Conservation (phyloP, 139 green algal genomes). For the Limnomonas spitsbergensis region DNA sequence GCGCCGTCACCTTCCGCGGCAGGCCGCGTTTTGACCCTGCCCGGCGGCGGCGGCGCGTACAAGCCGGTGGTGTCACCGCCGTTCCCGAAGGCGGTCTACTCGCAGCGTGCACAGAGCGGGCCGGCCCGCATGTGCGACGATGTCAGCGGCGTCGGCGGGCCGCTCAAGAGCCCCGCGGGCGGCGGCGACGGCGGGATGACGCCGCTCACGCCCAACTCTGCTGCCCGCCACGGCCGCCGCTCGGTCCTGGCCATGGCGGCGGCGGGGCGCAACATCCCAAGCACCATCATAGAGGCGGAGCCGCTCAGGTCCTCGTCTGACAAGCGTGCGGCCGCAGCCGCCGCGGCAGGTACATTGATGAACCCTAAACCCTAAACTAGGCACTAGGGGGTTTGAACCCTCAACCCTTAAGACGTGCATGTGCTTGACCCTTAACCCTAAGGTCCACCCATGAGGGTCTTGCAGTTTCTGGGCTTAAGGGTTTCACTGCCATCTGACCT, state of each 20-base stretch:
- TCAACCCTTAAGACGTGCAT: too few relatives aligned
- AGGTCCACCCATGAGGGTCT: too few relatives aligned
- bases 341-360: too few relatives aligned
- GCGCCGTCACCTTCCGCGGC: too few relatives aligned
- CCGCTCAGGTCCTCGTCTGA: neutral
- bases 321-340: neutral
- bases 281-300: constrained; percentile 23
- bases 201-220: neutral
- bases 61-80: neutral
- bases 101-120: constrained; percentile 28
- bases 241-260: neutral
- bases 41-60: neutral
- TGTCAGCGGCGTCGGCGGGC: too few relatives aligned
- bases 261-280: constrained; percentile 6
- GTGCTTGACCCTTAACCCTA: too few relatives aligned
- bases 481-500: too few relatives aligned
- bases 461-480: too few relatives aligned
- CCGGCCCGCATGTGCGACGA: constrained; percentile 24
- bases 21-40: neutral
- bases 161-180: neutral
- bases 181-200: neutral
- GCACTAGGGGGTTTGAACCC: too few relatives aligned
- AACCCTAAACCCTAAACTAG: too few relatives aligned
- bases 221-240: neutral
- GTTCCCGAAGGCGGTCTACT: neutral